Evolutionary conservation across 768 basidiomycete species (phyloP), one percentile per base, ranked within the genome.

Genomic region (Naganishia friedmannii): DNA sequence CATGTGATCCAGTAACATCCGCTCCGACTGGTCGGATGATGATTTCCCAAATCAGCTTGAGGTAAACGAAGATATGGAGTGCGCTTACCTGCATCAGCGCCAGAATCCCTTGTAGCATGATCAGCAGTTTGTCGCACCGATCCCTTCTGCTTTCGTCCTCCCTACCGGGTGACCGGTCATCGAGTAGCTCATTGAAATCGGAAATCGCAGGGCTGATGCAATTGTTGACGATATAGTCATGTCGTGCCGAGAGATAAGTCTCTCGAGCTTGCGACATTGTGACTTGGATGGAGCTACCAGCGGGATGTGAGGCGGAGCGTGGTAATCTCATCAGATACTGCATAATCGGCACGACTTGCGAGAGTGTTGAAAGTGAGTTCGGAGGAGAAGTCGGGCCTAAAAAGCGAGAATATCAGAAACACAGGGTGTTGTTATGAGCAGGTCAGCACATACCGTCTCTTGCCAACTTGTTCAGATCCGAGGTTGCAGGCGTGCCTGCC

Each of bases 351-450:
- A 39, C 32, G 10, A 69, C 53, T 5, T 56, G 39, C 1, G 67
- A 54, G 21, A 77, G 69, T 4, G 77, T 72, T 5, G 76, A 67
- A 57, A 80, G 75, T 55, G 72, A 70, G 57, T 76, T 78, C 15
- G 77, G 74, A 3, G 77, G 77, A 12, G 74, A 73, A 0, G 76
- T 76, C 29, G 77, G 71, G 29, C 78, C 78, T 79, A 17, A 26
- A 7, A 48, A 15, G 34, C 34, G 26, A 58, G 28, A 48, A 46
- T 31, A 29, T 31, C 34, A 29, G 31, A n/a, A 56, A 5, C 12
- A 32, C 15, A 21, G 8, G 29, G 10, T 10, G 10, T 29, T 5
- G 34, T 28, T 15, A 3, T 45, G 34, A 21, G 29, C n/a, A 0
- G 0, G 19, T 5, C 26, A 28, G 17, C 13, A 71, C 77, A 70